Evolutionary conservation across 768 basidiomycete species (phyloP), one percentile per base, ranked within the genome.

Genomic region (Rhizopogon sp.): DNA sequence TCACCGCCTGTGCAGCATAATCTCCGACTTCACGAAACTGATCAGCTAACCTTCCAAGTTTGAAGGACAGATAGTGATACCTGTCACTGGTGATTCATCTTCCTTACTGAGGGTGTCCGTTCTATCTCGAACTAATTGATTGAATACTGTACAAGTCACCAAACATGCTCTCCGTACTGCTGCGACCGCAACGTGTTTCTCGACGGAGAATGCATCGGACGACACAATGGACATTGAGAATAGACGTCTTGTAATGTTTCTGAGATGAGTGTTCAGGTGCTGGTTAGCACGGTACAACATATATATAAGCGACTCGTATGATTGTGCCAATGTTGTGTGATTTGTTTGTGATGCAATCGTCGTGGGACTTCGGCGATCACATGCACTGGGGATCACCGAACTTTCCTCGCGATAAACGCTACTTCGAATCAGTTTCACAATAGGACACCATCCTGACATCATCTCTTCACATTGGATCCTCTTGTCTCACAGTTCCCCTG

Each of bases 11-110:
- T 0, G 95, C 91, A 3, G 95, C 82, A 69, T 87, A 94, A 71
- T 98, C 97, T 39, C 89, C 97, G 20, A 97, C 94, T 95, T 61
- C 3, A 62, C 25, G 10, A 52, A 13, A 39, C 1, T 17, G 28
- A 33, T 31, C 29, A 37, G 39, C 55, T 50, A 55, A 53, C 39
- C 43, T 25, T 29, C 49, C 9, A 33, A 51, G 14, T 40, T 43
- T 31, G 33, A 25, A 53, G 1, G 20, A 45, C 45, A 33, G 41
- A 39, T 7, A 13, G 41, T 60, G 76, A 49, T 56, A 88, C 91
- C 87, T 11, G 93, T 95, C 1, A 96, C 93, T 9, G 93, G 93
- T 2, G 87, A 88, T 70, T 94, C 94, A 75, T 99, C 96, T 28
- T 79, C 84, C 68, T 99, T 98, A 46, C 85, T 85, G 39, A 95